Evolutionary conservation across 2,329 filamentous ascomycete species (phyloP).

Genomic region (Raffaelea ambrosiae): DNA sequence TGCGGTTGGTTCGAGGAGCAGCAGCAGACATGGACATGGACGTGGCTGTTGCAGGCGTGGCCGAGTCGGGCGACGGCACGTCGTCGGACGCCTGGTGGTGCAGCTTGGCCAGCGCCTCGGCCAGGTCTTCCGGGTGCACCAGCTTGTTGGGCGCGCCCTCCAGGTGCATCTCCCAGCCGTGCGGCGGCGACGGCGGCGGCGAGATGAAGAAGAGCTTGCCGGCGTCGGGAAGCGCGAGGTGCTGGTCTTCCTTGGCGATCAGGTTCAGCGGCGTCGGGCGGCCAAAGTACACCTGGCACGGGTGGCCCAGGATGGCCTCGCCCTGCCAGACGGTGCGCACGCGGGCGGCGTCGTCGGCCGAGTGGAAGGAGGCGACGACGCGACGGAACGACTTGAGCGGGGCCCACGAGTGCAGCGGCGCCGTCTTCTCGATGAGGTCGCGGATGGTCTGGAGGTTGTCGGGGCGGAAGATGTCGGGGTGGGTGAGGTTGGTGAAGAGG

Average conservation of each 20-base stretch:
- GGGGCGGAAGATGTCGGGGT: constrained; percentile 64
- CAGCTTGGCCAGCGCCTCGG: constrained; percentile 55
- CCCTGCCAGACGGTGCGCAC: constrained; percentile 68
- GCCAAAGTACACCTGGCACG: constrained; percentile 62
- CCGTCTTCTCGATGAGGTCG: constrained; percentile 60
- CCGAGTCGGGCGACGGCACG: constrained; percentile 21
- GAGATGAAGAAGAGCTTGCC: constrained; percentile 68
- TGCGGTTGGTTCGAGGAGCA: constrained; percentile 30
- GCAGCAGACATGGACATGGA: constrained; percentile 28
- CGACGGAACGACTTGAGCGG: constrained; percentile 76
- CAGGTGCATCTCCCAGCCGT: constrained; percentile 59
- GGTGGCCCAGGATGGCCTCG: constrained; percentile 62
- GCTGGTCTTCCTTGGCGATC: constrained; percentile 29
- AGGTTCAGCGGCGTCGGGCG: constrained; percentile 47
- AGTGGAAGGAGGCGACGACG: constrained; percentile 72
- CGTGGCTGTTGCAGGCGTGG: constrained; percentile 19
- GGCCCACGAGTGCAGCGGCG: constrained; percentile 67
- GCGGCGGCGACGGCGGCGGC: constrained; percentile 58
- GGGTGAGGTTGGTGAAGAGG: constrained; percentile 71
- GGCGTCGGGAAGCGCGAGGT: constrained; percentile 58
- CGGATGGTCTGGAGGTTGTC: constrained; percentile 67
- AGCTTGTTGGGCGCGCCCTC: constrained; percentile 64
- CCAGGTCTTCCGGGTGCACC: constrained; percentile 61
- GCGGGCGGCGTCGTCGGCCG: constrained; percentile 57
- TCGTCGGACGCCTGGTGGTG: constrained; percentile 29